A percentile compares a stretch with the other conserved stretches of the same genome.
These are phyloP conservation scores for Aureobasidium lini DNA, from an alignment of 2,329 filamentous ascomycete species.

Conservation along the genomic window DNA sequence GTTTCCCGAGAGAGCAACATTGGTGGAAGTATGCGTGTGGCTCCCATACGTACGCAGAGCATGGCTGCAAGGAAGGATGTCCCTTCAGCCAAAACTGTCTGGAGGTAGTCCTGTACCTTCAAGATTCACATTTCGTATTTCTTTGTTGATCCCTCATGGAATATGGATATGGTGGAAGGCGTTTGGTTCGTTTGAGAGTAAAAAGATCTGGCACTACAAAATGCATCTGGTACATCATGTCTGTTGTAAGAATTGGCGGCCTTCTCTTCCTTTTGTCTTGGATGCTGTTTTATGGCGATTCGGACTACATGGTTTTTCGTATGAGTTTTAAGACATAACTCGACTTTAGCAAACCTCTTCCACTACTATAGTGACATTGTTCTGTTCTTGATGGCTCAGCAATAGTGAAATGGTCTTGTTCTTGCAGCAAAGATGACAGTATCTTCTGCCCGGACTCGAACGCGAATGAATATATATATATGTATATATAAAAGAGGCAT, in stretches of 20 bases:
- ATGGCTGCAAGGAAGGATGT: conserved; percentile 7
- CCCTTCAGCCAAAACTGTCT: neutral
- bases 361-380: too few species aligned
- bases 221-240: conserved; percentile 7
- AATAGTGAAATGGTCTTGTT: too few species aligned
- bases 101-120: neutral
- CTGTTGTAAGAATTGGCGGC: neutral
- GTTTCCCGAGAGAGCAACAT: conserved; percentile 7
- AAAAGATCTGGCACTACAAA: neutral
- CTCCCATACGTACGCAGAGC: conserved; percentile 5
- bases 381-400: too few species aligned
- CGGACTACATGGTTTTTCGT: too few species aligned
- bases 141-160: neutral
- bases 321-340: too few species aligned
- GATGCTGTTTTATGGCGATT: too few species aligned
- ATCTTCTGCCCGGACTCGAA: too few species aligned
- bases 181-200: neutral
- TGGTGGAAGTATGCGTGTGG: conserved; percentile 4
- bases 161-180: neutral
- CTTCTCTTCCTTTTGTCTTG: neutral
- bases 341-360: too few species aligned
- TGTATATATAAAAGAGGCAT: too few species aligned
- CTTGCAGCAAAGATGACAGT: too few species aligned
- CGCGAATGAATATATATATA: too few species aligned
- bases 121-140: conserved; percentile 6